A percentile compares a stretch with the other conserved stretches of the same genome.
Conservation (phyloP, 192 early-diverging fungal genomes). For the Coemansia sp. region DNA sequence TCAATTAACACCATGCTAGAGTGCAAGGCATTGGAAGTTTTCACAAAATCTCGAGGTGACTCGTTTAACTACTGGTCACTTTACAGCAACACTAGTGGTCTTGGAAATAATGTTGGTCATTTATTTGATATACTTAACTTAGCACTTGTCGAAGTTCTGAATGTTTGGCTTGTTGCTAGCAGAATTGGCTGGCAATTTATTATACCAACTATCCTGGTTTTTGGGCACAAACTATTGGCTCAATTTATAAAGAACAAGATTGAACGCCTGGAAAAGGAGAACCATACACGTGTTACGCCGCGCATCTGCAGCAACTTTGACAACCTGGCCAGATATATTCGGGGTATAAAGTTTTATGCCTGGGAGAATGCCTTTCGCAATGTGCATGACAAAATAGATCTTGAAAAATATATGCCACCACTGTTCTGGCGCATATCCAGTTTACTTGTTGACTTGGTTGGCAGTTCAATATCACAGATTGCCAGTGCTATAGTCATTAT, state of each 20-base stretch:
- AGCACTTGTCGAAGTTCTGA: conserved; percentile 6
- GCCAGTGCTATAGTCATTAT: conserved; percentile 60
- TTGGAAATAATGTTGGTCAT: background rate
- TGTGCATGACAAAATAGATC: conserved; percentile 1
- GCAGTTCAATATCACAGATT: conserved; percentile 48
- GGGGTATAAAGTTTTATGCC: conserved; percentile 66
- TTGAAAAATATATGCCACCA: conserved; percentile 14
- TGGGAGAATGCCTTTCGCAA: conserved; percentile 52
- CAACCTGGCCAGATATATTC: conserved; percentile 51
- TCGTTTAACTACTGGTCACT: background rate
- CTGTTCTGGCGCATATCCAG: conserved; percentile 24
- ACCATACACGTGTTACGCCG: background rate
- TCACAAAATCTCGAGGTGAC: background rate
- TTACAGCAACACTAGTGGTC: background rate
- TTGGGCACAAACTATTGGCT: conserved; percentile 10
- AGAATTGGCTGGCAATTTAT: conserved; percentile 32
- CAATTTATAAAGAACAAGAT: background rate
- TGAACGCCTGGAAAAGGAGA: background rate
- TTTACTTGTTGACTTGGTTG: conserved; percentile 20
- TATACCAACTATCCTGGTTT: conserved; percentile 21
- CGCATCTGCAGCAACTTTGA: conserved; percentile 6
- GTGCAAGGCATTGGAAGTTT: background rate
- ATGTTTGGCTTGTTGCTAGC: conserved; percentile 24
- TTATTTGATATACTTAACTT: background rate
- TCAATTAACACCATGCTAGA: background rate